phyloP scores from a whole-genome alignment of 805 yeast genomes.

The Cyberlindnera veronae region DNA sequence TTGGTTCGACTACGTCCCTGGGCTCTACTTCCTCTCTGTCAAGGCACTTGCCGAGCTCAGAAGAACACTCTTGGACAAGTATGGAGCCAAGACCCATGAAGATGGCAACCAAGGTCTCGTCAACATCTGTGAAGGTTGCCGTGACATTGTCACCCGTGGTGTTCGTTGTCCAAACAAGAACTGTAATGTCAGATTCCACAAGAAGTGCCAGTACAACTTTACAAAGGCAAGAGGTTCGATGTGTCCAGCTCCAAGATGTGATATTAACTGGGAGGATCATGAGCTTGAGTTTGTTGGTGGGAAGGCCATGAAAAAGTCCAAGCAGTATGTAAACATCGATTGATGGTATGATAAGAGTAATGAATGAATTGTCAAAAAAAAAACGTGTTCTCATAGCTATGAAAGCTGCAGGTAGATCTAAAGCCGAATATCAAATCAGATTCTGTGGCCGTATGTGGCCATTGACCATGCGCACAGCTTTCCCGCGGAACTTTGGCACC shows the following conservation, averaged over 20 bases:
- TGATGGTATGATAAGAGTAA: neutral
- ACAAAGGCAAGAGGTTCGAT: constrained; percentile 29
- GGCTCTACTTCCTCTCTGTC: constrained; percentile 36
- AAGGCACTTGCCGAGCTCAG: constrained; percentile 47
- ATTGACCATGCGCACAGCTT: too few species aligned
- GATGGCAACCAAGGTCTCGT: constrained; percentile 33
- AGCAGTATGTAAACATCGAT: constrained; percentile 3
- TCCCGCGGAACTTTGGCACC: too few species aligned
- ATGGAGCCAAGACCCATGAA: constrained; percentile 31
- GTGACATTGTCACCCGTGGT: constrained; percentile 52
- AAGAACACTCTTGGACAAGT: constrained; percentile 40
- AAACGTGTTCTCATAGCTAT: too few species aligned
- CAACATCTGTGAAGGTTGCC: constrained; percentile 45
- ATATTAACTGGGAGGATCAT: constrained; percentile 15
- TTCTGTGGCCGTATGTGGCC: too few species aligned
- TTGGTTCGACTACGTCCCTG: constrained; percentile 44
- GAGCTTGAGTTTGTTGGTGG: constrained; percentile 9
- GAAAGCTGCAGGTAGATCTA: too few species aligned
- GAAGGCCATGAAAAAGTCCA: constrained; percentile 1
- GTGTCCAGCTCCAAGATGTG: constrained; percentile 34
- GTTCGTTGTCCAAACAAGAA: constrained; percentile 33
- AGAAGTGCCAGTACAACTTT: constrained; percentile 42
- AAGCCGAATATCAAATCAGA: too few species aligned
- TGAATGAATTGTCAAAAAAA: too few species aligned
- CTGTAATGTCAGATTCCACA: constrained; percentile 45